phyloP scores from a whole-genome alignment of 2,329 filamentous ascomycete genomes.

The Xylaria sp. region DNA sequence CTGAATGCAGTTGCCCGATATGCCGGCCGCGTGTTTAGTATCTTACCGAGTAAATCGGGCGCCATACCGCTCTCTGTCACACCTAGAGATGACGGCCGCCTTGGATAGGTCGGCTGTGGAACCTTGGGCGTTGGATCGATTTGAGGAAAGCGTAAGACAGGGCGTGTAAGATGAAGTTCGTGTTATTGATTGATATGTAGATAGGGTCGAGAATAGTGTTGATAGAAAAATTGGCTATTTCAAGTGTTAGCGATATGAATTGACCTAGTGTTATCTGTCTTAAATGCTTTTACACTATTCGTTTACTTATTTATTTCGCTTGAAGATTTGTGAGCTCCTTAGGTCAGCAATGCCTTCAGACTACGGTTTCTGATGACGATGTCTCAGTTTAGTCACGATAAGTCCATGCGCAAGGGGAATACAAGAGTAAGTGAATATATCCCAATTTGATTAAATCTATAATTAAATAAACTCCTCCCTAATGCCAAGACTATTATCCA shows the following conservation, averaged over 20 bases:
- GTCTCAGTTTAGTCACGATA: too few relatives aligned
- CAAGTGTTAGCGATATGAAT: background rate
- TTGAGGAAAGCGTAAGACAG: too few relatives aligned
- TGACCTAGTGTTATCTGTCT: too few relatives aligned
- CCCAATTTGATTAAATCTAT: background rate
- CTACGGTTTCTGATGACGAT: too few relatives aligned
- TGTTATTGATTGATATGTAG: slow-evolving; percentile 28
- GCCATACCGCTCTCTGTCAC: slow-evolving; percentile 24
- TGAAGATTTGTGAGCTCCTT: too few relatives aligned
- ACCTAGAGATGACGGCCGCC: background rate
- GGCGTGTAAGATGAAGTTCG: too few relatives aligned
- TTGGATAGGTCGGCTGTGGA: too few relatives aligned
- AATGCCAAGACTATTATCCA: slow-evolving; percentile 13
- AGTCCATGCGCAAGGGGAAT: too few relatives aligned
- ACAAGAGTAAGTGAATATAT: background rate
- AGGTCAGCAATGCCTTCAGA: too few relatives aligned
- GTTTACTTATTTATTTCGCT: too few relatives aligned
- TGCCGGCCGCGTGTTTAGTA: slow-evolving; percentile 33
- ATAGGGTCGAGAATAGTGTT: slow-evolving; percentile 32
- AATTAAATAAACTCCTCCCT: background rate
- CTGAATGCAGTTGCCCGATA: slow-evolving; percentile 44
- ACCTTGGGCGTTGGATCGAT: too few relatives aligned
- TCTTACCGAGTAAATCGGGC: slow-evolving; percentile 26
- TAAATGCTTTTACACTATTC: too few relatives aligned
- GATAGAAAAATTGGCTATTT: slow-evolving; percentile 32